phyloP scores from a whole-genome alignment of 257 asterid species.

The Dorcoceras hygrometricum region DNA sequence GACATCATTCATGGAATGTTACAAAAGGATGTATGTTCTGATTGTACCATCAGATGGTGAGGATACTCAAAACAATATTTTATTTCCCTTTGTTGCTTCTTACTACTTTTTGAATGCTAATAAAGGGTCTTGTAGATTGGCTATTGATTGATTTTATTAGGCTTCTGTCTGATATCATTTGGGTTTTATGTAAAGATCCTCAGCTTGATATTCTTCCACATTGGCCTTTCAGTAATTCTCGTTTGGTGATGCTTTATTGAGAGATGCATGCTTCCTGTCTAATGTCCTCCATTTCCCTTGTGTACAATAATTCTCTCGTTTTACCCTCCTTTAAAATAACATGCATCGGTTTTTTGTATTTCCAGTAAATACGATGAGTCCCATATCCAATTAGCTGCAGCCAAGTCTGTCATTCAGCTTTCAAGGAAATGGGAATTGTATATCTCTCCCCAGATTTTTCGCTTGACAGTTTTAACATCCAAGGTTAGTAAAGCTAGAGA shows the following conservation, averaged over 20 bases:
- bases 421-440: slow-evolving; percentile 94
- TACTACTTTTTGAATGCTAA: slow-evolving; percentile 43
- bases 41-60: slow-evolving; percentile 54
- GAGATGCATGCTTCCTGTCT: not conserved
- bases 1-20: slow-evolving; percentile 61
- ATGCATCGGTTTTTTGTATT: slow-evolving; percentile 14
- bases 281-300: not conserved
- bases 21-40: slow-evolving; percentile 46
- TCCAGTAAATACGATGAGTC: slow-evolving; percentile 58
- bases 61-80: slow-evolving; percentile 23
- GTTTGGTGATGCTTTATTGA: not conserved
- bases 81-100: slow-evolving; percentile 6
- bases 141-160: not conserved
- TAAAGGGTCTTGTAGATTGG: slow-evolving; percentile 23
- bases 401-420: slow-evolving; percentile 77
- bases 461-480: slow-evolving; percentile 54
- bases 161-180: not conserved
- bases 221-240: not conserved
- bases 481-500: slow-evolving; percentile 50
- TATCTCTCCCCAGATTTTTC: slow-evolving; percentile 68
- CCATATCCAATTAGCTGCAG: slow-evolving; percentile 72
- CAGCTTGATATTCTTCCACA: not conserved
- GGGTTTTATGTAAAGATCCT: no score
- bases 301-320: not conserved
- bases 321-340: slow-evolving; percentile 2